Base-by-base conservation (phyloP, 2,329 filamentous ascomycete species). In the Shiraia sp. region DNA sequence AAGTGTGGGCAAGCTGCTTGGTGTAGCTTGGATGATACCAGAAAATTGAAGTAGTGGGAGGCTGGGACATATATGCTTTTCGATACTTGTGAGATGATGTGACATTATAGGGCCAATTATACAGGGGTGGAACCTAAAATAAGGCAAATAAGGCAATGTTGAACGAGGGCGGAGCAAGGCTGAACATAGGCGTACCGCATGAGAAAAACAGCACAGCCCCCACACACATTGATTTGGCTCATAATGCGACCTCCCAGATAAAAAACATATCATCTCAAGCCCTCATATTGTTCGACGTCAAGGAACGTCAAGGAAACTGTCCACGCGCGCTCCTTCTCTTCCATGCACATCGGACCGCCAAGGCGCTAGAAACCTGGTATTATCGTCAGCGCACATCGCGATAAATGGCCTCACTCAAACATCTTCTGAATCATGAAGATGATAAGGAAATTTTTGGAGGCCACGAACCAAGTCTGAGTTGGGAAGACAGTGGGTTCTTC, bases 341-440 rank as follows among this genome's bases (percentile, higher is more conserved):
- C n/a, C 5, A 12, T 13, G 15, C 15, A 23, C n/a, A 14, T 27
- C 14, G n/a, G n/a, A n/a, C n/a, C 19, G 40, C 49, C 45, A 53
- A 57, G 45, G 28, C 35, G 31, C 44, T 48, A 47, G 29, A 14
- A 24, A 10, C n/a, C n/a, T n/a, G n/a, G n/a, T n/a, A n/a, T n/a
- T n/a, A n/a, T n/a, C n/a, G n/a, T n/a, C n/a, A n/a, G n/a, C n/a
- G n/a, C n/a, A 13, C 14, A 12, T 23, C 7, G 23, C 32, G 19
- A 55, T 57, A 53, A 13, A 16, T 25, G 28, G 16, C 16, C 23
- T 19, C 37, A 9, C 45, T 61, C 16, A 61, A 61, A 36, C 57
- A 55, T 19, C 32, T 61, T 24, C 40, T 62, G 24, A 60, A 60
- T 32, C 40, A 50, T 14, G 59, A 57, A 2, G 39, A 53, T 16